A percentile compares a stretch with the other conserved stretches of the same genome.
phyloP scores from a whole-genome alignment of 805 yeast genomes.

The Metschnikowia noctiluminum region DNA sequence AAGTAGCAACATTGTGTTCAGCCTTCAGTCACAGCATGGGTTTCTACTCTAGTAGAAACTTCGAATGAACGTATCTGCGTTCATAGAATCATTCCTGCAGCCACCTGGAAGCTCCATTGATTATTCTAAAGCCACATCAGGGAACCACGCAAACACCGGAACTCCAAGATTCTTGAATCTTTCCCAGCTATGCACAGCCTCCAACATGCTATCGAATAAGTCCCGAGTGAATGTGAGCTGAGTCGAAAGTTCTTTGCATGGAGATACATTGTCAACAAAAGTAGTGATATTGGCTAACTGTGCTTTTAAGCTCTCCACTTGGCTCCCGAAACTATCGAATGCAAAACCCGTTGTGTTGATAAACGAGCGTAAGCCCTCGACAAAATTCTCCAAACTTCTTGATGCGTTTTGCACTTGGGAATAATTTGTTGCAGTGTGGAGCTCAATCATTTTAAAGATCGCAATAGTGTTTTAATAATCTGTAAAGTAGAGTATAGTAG shows the following conservation, averaged over 20 bases:
- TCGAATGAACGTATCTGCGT: too few relatives aligned
- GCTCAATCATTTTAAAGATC: not conserved
- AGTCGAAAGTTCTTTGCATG: conserved; percentile 2
- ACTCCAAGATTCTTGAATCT: not conserved
- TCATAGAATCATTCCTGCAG: too few relatives aligned
- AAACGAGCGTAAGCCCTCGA: not conserved
- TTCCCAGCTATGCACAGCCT: not conserved
- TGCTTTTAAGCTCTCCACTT: not conserved
- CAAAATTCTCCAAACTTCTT: not conserved
- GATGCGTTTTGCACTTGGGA: not conserved
- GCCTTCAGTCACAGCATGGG: too few relatives aligned
- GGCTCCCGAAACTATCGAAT: not conserved
- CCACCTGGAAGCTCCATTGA: not conserved
- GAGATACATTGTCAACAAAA: not conserved
- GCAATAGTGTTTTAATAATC: not conserved
- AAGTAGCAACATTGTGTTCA: too few relatives aligned
- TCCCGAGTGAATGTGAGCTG: not conserved
- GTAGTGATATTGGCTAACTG: not conserved
- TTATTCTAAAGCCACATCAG: not conserved
- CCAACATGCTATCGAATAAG: not conserved
- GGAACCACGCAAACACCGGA: not conserved
- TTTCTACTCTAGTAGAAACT: too few relatives aligned
- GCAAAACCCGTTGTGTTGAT: not conserved
- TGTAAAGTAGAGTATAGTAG: too few relatives aligned
- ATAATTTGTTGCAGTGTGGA: too few relatives aligned